phyloP scores from a whole-genome alignment of 2,329 filamentous ascomycete species.

The Claviceps sp. region DNA sequence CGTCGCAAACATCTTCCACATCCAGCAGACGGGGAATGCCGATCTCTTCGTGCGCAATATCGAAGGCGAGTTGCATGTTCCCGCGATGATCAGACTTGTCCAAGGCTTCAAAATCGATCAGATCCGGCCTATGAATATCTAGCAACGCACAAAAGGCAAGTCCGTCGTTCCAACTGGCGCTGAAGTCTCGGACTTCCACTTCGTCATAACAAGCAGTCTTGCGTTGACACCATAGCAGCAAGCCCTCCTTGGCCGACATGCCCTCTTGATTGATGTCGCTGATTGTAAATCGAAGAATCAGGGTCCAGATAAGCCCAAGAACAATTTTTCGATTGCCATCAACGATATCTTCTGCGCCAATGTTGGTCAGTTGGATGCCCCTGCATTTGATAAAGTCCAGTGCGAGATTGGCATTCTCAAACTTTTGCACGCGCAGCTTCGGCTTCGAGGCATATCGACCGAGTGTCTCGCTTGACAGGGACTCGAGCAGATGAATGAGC shows the following conservation, averaged over 20 bases:
- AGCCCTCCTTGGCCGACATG: conserved; percentile 90
- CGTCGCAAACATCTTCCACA: conserved; percentile 95
- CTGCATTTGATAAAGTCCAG: conserved; percentile 85
- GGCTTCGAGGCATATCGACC: conserved; percentile 94
- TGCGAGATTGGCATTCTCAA: conserved; percentile 95
- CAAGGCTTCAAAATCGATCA: conserved; percentile 91
- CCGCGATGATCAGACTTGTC: conserved; percentile 90
- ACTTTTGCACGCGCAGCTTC: conserved; percentile 88
- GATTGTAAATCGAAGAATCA: conserved; percentile 96
- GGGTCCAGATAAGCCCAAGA: conserved; percentile 90
- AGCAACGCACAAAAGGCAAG: conserved; percentile 91
- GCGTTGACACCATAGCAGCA: conserved; percentile 92
- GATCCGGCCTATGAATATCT: conserved; percentile 90
- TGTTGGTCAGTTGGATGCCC: conserved; percentile 95
- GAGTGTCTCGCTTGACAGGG: conserved; percentile 84
- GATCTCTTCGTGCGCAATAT: conserved; percentile 91
- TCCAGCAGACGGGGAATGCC: conserved; percentile 92
- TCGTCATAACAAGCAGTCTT: conserved; percentile 98
- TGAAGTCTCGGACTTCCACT: conserved; percentile 91
- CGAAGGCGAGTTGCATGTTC: conserved; percentile 97
- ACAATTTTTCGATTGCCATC: conserved; percentile 98
- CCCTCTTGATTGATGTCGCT: conserved; percentile 98
- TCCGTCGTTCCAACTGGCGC: conserved; percentile 91
- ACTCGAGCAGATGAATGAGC: conserved; percentile 93
- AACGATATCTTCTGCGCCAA: conserved; percentile 94